These are phyloP conservation scores for Chlorella sp. DNA, from an alignment of 139 green algal genomes.

Conservation along the genomic window DNA sequence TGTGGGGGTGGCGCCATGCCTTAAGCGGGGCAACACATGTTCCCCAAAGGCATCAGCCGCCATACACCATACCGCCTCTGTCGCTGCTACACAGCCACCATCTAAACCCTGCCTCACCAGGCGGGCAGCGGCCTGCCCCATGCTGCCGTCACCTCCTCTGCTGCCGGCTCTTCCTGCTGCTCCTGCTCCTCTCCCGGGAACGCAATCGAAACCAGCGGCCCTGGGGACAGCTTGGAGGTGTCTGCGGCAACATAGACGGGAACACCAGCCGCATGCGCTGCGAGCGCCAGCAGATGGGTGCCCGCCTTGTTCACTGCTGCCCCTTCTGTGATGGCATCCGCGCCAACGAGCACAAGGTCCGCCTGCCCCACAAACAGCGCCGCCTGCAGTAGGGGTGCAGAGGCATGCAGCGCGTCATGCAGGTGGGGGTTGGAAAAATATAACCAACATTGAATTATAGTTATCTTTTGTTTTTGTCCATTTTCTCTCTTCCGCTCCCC, in stretches of 20 bases:
- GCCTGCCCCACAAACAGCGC: constrained; percentile 37
- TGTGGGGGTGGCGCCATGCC: not conserved
- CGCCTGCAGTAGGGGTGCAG: constrained; percentile 32
- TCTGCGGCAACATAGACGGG: constrained; percentile 43
- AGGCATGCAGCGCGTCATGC: no score
- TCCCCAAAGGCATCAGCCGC: no score
- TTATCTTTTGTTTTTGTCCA: no score
- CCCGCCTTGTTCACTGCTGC: constrained; percentile 60
- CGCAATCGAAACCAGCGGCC: not conserved
- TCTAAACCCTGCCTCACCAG: not conserved
- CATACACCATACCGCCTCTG: no score
- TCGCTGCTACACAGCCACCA: no score
- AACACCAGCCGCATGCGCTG: no score
- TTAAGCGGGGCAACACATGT: no score
- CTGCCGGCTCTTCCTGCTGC: constrained; percentile 8
- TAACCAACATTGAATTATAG: no score
- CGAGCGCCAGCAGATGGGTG: constrained; percentile 51
- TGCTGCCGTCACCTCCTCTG: not conserved
- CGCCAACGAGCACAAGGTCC: constrained; percentile 56
- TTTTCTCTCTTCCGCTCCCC: no score
- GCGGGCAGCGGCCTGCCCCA: not conserved
- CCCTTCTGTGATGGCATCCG: constrained; percentile 45
- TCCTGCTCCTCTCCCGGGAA: not conserved
- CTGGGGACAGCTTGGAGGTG: constrained; percentile 43
- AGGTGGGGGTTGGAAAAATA: no score